Conservation (phyloP, 2,329 filamentous ascomycete genomes). For the Colletotrichum tamarilloi region DNA sequence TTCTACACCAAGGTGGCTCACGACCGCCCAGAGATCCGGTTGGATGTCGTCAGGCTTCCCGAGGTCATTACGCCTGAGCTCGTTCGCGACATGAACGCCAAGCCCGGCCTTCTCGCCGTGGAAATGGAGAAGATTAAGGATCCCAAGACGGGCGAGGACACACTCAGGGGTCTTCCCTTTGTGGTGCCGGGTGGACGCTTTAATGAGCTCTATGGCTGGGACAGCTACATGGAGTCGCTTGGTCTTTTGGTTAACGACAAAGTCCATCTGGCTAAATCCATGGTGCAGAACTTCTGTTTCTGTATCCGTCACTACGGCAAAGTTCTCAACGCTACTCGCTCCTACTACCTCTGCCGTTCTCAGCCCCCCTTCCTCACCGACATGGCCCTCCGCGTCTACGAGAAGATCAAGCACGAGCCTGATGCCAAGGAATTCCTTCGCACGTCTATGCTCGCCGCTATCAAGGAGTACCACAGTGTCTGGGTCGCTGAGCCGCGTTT, state of each 20-base stretch:
- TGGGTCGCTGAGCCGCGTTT: constrained; percentile 85
- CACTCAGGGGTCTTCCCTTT: constrained; percentile 85
- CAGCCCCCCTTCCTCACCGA: constrained; percentile 98
- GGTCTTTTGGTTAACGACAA: constrained; percentile 88
- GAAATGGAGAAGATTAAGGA: constrained; percentile 84
- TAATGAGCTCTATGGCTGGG: constrained; percentile 99
- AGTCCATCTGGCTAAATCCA: constrained; percentile 88
- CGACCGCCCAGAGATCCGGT: constrained; percentile 82
- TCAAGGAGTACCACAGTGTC: constrained; percentile 95
- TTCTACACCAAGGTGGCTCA: constrained; percentile 87
- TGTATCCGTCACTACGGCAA: constrained; percentile 99
- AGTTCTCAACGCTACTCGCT: constrained; percentile 95
- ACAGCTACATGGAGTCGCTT: constrained; percentile 98
- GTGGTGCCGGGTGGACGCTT: constrained; percentile 98
- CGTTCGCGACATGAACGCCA: constrained; percentile 84
- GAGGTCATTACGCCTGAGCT: constrained; percentile 83
- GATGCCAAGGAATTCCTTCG: constrained; percentile 85
- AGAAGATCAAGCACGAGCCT: constrained; percentile 89
- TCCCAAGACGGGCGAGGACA: constrained; percentile 74
- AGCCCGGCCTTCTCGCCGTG: constrained; percentile 89
- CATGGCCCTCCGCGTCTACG: constrained; percentile 94
- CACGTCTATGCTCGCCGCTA: constrained; percentile 85
- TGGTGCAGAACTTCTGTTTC: constrained; percentile 98
- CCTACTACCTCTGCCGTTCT: constrained; percentile 93
- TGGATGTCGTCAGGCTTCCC: constrained; percentile 86